These are phyloP conservation scores for Blastobotrys peoriensis DNA, from an alignment of 805 yeast species.

Conservation along the genomic window DNA sequence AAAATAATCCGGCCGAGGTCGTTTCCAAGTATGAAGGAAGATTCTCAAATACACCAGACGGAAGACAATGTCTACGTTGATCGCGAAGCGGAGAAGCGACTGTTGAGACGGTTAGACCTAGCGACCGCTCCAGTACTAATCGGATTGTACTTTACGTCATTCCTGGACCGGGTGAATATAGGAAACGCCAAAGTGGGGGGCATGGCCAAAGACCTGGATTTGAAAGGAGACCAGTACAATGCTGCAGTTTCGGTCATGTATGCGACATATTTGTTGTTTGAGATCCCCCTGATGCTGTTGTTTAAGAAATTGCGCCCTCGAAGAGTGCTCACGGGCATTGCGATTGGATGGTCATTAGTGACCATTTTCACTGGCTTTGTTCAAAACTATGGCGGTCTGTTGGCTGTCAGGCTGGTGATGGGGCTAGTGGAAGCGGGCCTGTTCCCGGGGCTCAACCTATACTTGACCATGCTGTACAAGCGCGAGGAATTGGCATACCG, in stretches of 20 bases:
- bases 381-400: slow-evolving; percentile 24
- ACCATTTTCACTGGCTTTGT: slow-evolving; percentile 30
- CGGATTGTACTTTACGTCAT: slow-evolving; percentile 37
- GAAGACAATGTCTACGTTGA: too few species aligned
- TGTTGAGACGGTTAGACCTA: too few species aligned
- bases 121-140: too few species aligned
- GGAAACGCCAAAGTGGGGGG: slow-evolving; percentile 46
- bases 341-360: slow-evolving; percentile 35
- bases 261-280: slow-evolving; percentile 42
- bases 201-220: slow-evolving; percentile 32
- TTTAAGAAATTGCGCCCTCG: slow-evolving; percentile 33
- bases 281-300: slow-evolving; percentile 34
- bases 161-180: slow-evolving; percentile 42
- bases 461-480: slow-evolving; percentile 35
- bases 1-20: too few species aligned
- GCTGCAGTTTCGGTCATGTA: slow-evolving; percentile 40
- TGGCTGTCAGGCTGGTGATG: slow-evolving; percentile 33
- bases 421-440: slow-evolving; percentile 40
- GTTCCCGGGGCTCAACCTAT: slow-evolving; percentile 37
- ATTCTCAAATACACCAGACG: too few species aligned
- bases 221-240: slow-evolving; percentile 2
- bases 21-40: too few species aligned
- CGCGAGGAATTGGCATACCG: slow-evolving; percentile 35
- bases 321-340: slow-evolving; percentile 31
- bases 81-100: too few species aligned